Evolutionary conservation across 2,329 filamentous ascomycete genomes (phyloP), one percentile per base, ranked within the genome.

Genomic region (Metarhizium guizhouense): DNA sequence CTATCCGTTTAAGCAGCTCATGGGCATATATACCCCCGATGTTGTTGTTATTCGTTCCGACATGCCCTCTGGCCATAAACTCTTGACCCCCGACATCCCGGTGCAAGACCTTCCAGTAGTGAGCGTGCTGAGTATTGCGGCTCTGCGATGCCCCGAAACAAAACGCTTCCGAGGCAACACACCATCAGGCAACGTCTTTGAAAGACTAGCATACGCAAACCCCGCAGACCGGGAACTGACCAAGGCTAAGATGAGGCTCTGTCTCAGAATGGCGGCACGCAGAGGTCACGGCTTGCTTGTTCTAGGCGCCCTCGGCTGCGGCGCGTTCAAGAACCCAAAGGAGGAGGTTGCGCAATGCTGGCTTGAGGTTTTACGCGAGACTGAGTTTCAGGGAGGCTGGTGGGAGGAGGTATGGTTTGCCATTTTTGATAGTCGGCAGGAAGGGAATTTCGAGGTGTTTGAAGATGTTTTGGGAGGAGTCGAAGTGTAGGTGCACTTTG

Each of bases 221-320:
- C 58, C 64, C 0, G 62, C 61, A 2, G 79, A 82, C 57, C 72
- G 79, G n/a, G 69, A 76, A 0, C 60, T 81, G 43, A 86, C 79
- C 62, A 82, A 81, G 67, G 70, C 76, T 48, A 87, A 87, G 67
- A 87, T 88, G 74, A 72, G 83, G 25, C 64, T 85, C 18, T 74
- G 77, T 18, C 68, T 88, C 53, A 74, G 85, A 4, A 77, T 84
- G 55, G 82, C 84, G 2, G 84, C 77, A n/a, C 65, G 65, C 4
- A 73, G 79, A 32, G 74, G 74, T 1, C 83, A 87, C 62, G 72
- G 76, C 25, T 73, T 77, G 60, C 68, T 90, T 8, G 81, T 90
- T 5, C 73, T 90, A 1, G 86, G 86, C 0, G 85, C 86, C 0
- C 64, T 90, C 52, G 86, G 86, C 0, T 90, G 86, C 61, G 86